These are phyloP conservation scores for Xylariaceae sp. DNA, from an alignment of 2,329 filamentous ascomycete species.

Conservation along the genomic window DNA sequence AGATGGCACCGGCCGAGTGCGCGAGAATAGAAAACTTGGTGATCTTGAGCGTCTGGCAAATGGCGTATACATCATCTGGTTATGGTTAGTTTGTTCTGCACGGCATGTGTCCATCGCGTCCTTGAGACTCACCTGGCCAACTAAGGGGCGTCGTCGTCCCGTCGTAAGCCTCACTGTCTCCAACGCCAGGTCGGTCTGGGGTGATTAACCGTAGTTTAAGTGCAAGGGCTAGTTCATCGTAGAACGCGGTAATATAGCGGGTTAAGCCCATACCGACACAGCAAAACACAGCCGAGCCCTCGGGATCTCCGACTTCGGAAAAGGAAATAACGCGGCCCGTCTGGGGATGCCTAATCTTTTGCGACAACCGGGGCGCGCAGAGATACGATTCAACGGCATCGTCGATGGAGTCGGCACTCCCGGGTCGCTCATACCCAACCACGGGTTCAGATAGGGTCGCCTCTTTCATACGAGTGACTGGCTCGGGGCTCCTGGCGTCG, in stretches of 20 bases:
- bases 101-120: background rate
- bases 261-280: conserved; percentile 98
- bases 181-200: conserved; percentile 88
- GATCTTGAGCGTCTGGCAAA: conserved; percentile 87
- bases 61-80: conserved; percentile 77
- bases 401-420: conserved; percentile 81
- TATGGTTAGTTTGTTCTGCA: conserved; percentile 27
- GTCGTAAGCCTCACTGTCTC: conserved; percentile 85
- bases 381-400: conserved; percentile 83
- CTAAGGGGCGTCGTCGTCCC: conserved; percentile 79
- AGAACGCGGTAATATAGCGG: conserved; percentile 92
- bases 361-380: conserved; percentile 75
- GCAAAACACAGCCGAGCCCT: conserved; percentile 89
- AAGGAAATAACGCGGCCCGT: conserved; percentile 89
- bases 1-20: conserved; percentile 96
- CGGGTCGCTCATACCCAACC: conserved; percentile 65
- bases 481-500: conserved; percentile 36
- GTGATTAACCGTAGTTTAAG: conserved; percentile 88
- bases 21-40: conserved; percentile 95
- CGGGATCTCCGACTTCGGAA: conserved; percentile 89
- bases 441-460: conserved; percentile 38
- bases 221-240: conserved; percentile 88
- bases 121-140: conserved; percentile 71
- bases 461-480: conserved; percentile 29
- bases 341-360: conserved; percentile 80